These are phyloP conservation scores for Remersonia thermophila DNA, from an alignment of 2,329 filamentous ascomycete species.

Conservation along the genomic window DNA sequence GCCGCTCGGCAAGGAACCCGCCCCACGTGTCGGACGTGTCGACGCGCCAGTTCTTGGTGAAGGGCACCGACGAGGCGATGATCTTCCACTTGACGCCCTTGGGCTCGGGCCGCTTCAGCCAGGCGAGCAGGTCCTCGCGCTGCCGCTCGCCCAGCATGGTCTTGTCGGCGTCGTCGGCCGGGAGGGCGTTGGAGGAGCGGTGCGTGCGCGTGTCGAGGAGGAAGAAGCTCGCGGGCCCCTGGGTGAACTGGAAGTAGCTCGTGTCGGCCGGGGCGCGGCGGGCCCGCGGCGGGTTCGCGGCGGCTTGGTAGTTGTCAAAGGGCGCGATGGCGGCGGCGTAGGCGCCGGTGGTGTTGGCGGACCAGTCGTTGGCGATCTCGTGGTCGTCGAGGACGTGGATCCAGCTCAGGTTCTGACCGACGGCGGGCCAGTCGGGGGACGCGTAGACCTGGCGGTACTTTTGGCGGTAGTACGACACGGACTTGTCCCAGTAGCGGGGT, in stretches of 20 bases:
- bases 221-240: slow-evolving; percentile 89
- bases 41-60: slow-evolving; percentile 95
- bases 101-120: slow-evolving; percentile 60
- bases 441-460: slow-evolving; percentile 95
- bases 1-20: slow-evolving; percentile 73
- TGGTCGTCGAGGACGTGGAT: slow-evolving; percentile 95
- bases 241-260: slow-evolving; percentile 80
- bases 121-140: slow-evolving; percentile 65
- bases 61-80: slow-evolving; percentile 78
- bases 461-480: slow-evolving; percentile 65
- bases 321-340: slow-evolving; percentile 72
- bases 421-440: slow-evolving; percentile 76
- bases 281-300: slow-evolving; percentile 66
- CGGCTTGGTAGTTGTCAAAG: slow-evolving; percentile 75
- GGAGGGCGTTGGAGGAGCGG: slow-evolving; percentile 55
- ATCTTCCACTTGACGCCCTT: slow-evolving; percentile 85
- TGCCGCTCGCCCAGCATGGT: slow-evolving; percentile 80
- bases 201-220: slow-evolving; percentile 86
- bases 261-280: slow-evolving; percentile 31
- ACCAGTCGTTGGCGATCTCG: slow-evolving; percentile 93
- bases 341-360: slow-evolving; percentile 65
- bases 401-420: slow-evolving; percentile 78
- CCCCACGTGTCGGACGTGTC: slow-evolving; percentile 88
- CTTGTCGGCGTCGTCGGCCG: slow-evolving; percentile 49
- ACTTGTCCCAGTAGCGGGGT: slow-evolving; percentile 62